Base-by-base conservation (phyloP, 495 filamentous ascomycete genomes). In the Aspergillus campestris region DNA sequence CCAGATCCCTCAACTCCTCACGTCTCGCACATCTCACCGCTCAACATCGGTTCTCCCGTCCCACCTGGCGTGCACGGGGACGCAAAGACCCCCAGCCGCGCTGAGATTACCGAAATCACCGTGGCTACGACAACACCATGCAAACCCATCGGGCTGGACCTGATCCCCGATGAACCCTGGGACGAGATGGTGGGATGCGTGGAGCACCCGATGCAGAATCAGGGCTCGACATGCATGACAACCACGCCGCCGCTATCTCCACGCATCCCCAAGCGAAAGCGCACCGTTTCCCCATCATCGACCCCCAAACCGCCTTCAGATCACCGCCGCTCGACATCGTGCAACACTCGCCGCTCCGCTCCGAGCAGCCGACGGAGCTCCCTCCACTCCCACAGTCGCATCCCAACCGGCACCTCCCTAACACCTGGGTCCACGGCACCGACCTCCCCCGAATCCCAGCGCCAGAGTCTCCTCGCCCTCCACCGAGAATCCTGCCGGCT, bases 401-500 rank as follows among this genome's bases (percentile, higher is more conserved):
- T 53, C 11, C 47, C 53, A 10, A 57, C 57, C 9, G 58, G 47
- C 36, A 15, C 57, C 1, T 57, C 56, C 34, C 57, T 66, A 38
- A 63, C 68, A 10, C 57, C 61, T 57, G 61, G 4, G 37, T 58
- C 1, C 38, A 54, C n/a, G 14, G 52, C 24, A 32, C 8, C 51
- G 49, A 27, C 39, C 43, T 46, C 35, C 58, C 18, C 45, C 60
- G 15, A 48, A 48, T 6, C 55, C 62, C 32, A 49, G 34, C 61
- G 66, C 7, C 65, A 71, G 47, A 60, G 62, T 11, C 56, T 73
- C 2, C 32, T 73, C 8, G 67, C 66, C 1, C 43, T 71, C n/a
- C 70, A 73, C 38, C 65, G 70, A 10, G 66, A 73, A 28, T 70
- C 67, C 34, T 71, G 67, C 43, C 67, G 70, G 18, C 52, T 73